Percentiles rank a stretch among this genome's conserved stretches.
Evolutionary conservation across 768 basidiomycete species (phyloP).

Genomic region (Strobilomyces confusus): DNA sequence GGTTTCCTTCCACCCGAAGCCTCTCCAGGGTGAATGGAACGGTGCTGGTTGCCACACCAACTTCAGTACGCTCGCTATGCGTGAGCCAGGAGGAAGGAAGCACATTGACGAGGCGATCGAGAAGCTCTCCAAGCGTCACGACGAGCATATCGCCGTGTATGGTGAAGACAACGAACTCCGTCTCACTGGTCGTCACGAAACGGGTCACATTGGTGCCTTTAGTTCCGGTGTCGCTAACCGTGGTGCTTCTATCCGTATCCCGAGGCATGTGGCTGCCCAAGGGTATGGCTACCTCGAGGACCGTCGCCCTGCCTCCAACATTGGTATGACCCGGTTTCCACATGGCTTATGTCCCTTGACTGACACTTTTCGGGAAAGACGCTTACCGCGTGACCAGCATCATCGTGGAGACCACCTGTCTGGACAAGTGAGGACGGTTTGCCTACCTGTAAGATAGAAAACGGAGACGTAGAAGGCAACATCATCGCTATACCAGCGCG

Average conservation of each 20-base stretch:
- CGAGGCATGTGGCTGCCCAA: conserved; percentile 86
- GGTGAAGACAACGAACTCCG: conserved; percentile 97
- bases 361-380: conserved; percentile 43
- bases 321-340: conserved; percentile 48
- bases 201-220: conserved; percentile 88
- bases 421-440: conserved; percentile 49
- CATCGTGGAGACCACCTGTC: conserved; percentile 82
- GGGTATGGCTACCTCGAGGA: conserved; percentile 97
- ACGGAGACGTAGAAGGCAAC: conserved; percentile 11
- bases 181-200: conserved; percentile 96
- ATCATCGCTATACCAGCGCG: conserved; percentile 22
- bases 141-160: conserved; percentile 95
- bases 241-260: conserved; percentile 95
- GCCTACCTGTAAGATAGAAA: conserved; percentile 11
- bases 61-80: conserved; percentile 93
- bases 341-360: not conserved
- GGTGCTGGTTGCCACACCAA: conserved; percentile 99
- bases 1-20: conserved; percentile 99
- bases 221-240: conserved; percentile 96
- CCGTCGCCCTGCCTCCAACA: conserved; percentile 96
- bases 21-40: conserved; percentile 97
- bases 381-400: conserved; percentile 93
- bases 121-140: conserved; percentile 86
- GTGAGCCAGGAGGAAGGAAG: conserved; percentile 91
- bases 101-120: conserved; percentile 88